Conservation (phyloP, 805 yeast species). For the Brettanomyces nanus region DNA sequence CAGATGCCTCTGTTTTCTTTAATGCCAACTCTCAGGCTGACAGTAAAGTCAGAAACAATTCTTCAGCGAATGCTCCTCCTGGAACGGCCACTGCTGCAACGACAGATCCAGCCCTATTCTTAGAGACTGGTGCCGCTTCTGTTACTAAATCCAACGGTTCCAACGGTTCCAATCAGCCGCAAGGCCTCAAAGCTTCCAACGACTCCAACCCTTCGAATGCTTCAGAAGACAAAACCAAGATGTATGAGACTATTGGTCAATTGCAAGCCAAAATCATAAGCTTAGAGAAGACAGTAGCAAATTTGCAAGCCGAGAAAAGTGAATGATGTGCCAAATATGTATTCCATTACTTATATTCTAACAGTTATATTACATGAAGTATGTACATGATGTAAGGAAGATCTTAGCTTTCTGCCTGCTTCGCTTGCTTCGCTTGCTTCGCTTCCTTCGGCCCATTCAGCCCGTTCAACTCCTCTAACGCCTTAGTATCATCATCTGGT, state of each 20-base stretch:
- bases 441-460: neutral
- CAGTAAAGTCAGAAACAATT: neutral
- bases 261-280: constrained; percentile 15
- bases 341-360: too few relatives aligned
- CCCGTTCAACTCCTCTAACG: neutral
- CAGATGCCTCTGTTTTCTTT: constrained; percentile 1
- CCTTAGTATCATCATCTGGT: constrained; percentile 28
- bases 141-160: constrained; percentile 2
- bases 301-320: constrained; percentile 7
- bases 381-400: too few relatives aligned
- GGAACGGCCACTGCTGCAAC: neutral
- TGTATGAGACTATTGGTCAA: constrained; percentile 13
- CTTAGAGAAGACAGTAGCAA: constrained; percentile 13
- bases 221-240: constrained; percentile 8
- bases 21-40: neutral
- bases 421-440: too few relatives aligned
- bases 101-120: constrained; percentile 3
- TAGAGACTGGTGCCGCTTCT: constrained; percentile 5
- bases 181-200: too few relatives aligned
- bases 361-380: too few relatives aligned
- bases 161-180: too few relatives aligned
- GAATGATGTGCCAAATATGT: too few relatives aligned
- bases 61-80: neutral
- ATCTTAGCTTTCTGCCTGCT: too few relatives aligned
- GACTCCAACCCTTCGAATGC: neutral